Evolutionary conservation across 345 rosid genomes (phyloP), one percentile per base, ranked within the genome.

Genomic region (Kernera saxatilis): DNA sequence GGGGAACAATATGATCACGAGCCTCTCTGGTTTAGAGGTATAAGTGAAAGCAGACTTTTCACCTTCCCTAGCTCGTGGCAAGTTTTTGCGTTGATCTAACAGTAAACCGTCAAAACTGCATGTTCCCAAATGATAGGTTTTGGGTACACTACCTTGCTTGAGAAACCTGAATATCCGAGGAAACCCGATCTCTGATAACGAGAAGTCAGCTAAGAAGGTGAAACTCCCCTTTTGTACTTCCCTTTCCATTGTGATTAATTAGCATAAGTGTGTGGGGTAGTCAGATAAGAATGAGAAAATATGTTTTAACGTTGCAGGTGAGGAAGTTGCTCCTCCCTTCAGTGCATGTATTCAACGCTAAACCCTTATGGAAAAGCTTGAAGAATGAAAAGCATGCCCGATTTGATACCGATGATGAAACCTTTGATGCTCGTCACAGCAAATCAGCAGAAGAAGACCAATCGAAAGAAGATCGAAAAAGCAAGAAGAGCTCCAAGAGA

Each of bases 21-120:
- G 83, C 49, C 77, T 88, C 88, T 83, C 90, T 41, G 93, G 88
- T 53, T 46, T 93, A 74, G 89, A 89, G 97, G 97, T 91, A 63
- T 48, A 51, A 76, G 22, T 40, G 32, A 12, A n/a, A 56, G 12
- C 48, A 69, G 27, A 29, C 26, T 43, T 11, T 18, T 13, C 6
- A 3, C 27, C n/a, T 39, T 50, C n/a, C 30, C 2, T 12, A 17
- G 48, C 70, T 65, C 14, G 5, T 23, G 45, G 50, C 50, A 62
- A 43, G 9, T 53, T 21, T 49, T 72, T 50, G 21, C 54, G n/a
- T 53, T n/a, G 22, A 25, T 35, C 21, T 30, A 12, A 23, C 40
- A 13, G 3, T 30, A 36, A 66, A 77, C 53, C 33, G 2, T 63
- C 15, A 11, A 46, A 21, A 23, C 26, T 53, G 32, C 3, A n/a